phyloP scores from a whole-genome alignment of 352 stramenopile genomes.

The Phytophthora nicotianae region DNA sequence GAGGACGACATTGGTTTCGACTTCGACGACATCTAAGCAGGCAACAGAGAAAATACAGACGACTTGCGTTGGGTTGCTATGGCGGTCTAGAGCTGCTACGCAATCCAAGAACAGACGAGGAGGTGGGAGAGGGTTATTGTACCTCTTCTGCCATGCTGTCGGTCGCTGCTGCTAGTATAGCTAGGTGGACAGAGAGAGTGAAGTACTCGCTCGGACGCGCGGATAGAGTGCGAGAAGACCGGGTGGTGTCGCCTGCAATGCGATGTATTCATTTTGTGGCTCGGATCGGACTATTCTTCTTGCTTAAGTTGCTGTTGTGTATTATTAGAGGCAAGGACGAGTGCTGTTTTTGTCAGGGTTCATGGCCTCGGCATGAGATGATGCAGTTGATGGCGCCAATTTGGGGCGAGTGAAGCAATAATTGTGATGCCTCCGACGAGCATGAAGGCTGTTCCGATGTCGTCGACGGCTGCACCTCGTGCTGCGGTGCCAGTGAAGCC shows the following conservation, averaged over 20 bases:
- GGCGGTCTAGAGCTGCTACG: background rate
- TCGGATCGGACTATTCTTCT: conserved; percentile 13
- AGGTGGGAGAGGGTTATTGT: background rate
- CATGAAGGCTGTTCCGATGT: conserved; percentile 22
- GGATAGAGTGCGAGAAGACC: conserved; percentile 21
- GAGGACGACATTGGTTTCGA: conserved; percentile 92
- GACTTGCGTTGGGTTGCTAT: background rate
- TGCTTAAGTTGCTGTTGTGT: conserved; percentile 1
- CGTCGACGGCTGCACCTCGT: background rate
- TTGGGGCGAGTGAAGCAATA: conserved; percentile 4
- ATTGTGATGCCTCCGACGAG: conserved; percentile 13
- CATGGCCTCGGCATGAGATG: too few relatives aligned
- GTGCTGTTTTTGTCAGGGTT: conserved; percentile 17
- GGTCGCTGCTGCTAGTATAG: conserved; percentile 29
- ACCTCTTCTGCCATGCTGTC: background rate
- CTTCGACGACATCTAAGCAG: conserved; percentile 90
- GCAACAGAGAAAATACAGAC: background rate
- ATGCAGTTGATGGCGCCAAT: conserved; percentile 8
- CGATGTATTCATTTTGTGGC: conserved; percentile 41
- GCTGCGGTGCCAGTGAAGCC: conserved; percentile 18
- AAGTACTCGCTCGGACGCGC: conserved; percentile 17
- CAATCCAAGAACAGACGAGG: background rate
- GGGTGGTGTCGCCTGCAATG: conserved; percentile 27
- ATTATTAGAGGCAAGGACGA: conserved; percentile 6
- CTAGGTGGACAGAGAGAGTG: conserved; percentile 14